A percentile compares a stretch with the other conserved stretches of the same genome.
Conservation (phyloP, 805 yeast genomes). For the Pichia nakasei region DNA sequence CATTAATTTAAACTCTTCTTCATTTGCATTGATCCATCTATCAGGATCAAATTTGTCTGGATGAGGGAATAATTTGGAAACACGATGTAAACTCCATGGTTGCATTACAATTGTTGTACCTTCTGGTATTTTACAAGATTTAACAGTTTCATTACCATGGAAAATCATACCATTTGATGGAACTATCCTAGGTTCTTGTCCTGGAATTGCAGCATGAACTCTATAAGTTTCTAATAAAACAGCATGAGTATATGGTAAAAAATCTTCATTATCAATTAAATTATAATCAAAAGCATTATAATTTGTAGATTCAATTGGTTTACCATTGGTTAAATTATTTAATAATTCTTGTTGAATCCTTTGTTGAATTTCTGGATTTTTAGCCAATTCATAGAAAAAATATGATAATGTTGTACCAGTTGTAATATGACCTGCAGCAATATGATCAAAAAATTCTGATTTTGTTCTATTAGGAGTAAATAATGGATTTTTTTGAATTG, state of each 20-base stretch:
- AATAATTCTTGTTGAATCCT: constrained; percentile 36
- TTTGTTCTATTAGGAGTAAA: constrained; percentile 26
- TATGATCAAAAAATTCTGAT: constrained; percentile 52
- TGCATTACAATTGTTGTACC: constrained; percentile 54
- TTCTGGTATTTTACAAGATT: constrained; percentile 33
- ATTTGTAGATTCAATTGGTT: constrained; percentile 15
- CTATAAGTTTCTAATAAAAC: constrained; percentile 53
- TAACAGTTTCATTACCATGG: constrained; percentile 21
- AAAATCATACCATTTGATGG: constrained; percentile 25
- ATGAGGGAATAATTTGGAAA: constrained; percentile 38
- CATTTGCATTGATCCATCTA: constrained; percentile 46
- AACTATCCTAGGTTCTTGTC: constrained; percentile 56
- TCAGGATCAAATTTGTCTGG: constrained; percentile 42
- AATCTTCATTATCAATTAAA: constrained; percentile 33
- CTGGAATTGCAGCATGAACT: constrained; percentile 65
- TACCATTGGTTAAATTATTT: constrained; percentile 15
- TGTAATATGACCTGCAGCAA: constrained; percentile 74
- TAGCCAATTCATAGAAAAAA: constrained; percentile 48
- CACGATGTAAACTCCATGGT: constrained; percentile 58
- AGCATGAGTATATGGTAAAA: constrained; percentile 49
- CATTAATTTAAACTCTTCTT: constrained; percentile 35
- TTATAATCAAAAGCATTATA: constrained; percentile 25
- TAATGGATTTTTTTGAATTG: constrained; percentile 6
- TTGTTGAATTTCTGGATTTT: constrained; percentile 38
- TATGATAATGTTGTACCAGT: constrained; percentile 59